Conservation (phyloP, 768 basidiomycete species). For the Rhodocollybia butyracea region DNA sequence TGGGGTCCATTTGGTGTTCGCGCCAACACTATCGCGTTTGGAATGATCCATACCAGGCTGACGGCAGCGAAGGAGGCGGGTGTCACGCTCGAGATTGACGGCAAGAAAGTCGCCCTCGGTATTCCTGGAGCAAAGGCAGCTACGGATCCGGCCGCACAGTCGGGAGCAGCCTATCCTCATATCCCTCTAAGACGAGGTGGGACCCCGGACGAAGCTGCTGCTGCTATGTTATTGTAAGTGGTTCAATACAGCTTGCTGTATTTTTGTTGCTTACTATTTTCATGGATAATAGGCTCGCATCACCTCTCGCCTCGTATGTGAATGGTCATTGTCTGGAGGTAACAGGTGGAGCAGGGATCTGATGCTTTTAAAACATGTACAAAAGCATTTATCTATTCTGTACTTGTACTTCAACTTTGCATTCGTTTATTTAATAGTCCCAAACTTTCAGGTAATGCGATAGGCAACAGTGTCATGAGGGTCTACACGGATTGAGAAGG, state of each 20-base stretch:
- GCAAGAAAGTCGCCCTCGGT: constrained; percentile 81
- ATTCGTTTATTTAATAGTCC: too few species aligned
- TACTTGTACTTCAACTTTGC: too few species aligned
- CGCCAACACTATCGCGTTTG: constrained; percentile 78
- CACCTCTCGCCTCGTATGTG: constrained; percentile 77
- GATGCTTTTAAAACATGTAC: too few species aligned
- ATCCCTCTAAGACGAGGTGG: constrained; percentile 71
- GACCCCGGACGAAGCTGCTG: constrained; percentile 73
- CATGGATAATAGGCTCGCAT: constrained; percentile 52
- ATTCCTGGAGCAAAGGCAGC: constrained; percentile 57
- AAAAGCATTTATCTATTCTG: too few species aligned
- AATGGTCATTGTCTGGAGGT: constrained; percentile 83
- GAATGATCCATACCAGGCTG: constrained; percentile 73
- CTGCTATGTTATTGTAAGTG: constrained; percentile 72
- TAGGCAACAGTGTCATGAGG: constrained; percentile 54
- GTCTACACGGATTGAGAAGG: constrained; percentile 38
- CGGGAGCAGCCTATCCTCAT: constrained; percentile 32
- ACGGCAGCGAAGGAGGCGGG: constrained; percentile 80
- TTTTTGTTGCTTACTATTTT: constrained; percentile 10
- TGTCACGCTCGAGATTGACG: constrained; percentile 71
- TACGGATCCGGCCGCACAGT: constrained; percentile 21
- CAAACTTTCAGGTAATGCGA: constrained; percentile 36
- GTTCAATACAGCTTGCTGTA: background rate
- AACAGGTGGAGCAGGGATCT: constrained; percentile 78
- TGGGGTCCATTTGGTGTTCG: constrained; percentile 84